phyloP scores from a whole-genome alignment of 2,329 filamentous ascomycete genomes.

The Monilinia polystroma region DNA sequence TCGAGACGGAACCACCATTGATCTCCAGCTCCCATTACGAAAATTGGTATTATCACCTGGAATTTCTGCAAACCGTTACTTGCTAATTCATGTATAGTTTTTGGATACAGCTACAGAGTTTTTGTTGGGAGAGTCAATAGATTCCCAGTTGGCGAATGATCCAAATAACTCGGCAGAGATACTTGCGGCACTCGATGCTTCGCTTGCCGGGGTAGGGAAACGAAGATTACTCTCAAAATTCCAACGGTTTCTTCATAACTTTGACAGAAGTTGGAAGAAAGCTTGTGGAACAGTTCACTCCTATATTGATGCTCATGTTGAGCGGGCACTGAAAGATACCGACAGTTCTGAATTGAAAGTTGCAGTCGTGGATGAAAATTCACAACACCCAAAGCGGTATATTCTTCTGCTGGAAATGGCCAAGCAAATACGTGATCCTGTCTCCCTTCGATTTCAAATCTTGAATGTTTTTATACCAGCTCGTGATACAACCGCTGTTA shows the following conservation, averaged over 20 bases:
- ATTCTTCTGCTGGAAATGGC: constrained; percentile 23
- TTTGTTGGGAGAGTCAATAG: constrained; percentile 12
- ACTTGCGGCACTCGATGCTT: neutral
- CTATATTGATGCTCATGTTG: constrained; percentile 20
- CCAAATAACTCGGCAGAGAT: constrained; percentile 14
- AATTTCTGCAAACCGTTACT: neutral
- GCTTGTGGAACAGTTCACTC: constrained; percentile 17
- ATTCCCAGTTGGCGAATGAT: neutral
- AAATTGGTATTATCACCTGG: constrained; percentile 1
- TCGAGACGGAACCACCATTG: constrained; percentile 19
- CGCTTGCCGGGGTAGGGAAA: constrained; percentile 9
- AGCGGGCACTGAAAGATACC: neutral
- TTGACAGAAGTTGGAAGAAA: constrained; percentile 15
- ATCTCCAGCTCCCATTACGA: constrained; percentile 15
- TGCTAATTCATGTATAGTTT: neutral
- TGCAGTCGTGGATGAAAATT: no score
- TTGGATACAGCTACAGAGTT: constrained; percentile 18
- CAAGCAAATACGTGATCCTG: constrained; percentile 21
- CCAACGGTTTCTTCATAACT: neutral
- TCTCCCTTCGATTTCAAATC: constrained; percentile 20
- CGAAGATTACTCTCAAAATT: constrained; percentile 10
- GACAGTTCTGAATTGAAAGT: neutral
- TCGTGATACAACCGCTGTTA: constrained; percentile 7
- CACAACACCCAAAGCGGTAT: neutral
- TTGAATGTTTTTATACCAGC: constrained; percentile 20